phyloP scores from a whole-genome alignment of 805 yeast species.

The Sungouiozyma ichnusensis region DNA sequence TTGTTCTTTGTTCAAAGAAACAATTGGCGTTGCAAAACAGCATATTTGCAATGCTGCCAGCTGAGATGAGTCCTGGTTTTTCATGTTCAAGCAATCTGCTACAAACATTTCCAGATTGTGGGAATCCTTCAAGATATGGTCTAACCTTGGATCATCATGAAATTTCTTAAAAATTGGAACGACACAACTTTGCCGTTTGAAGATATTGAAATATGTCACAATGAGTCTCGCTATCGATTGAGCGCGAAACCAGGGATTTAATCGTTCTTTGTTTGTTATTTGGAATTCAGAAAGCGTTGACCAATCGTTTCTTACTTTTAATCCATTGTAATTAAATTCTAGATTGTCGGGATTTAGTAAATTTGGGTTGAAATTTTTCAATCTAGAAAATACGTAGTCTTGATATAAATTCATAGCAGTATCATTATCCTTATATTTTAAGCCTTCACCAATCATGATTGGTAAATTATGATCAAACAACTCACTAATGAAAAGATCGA shows the following conservation, averaged over 20 bases:
- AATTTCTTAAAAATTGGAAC: slow-evolving; percentile 16
- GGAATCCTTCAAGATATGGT: slow-evolving; percentile 10
- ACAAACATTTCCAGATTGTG: slow-evolving; percentile 12
- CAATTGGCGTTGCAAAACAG: slow-evolving; percentile 9
- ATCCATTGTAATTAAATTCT: neutral
- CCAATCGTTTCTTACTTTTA: slow-evolving; percentile 6
- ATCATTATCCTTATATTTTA: neutral
- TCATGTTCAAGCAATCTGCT: slow-evolving; percentile 8
- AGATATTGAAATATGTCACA: slow-evolving; percentile 8
- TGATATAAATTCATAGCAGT: neutral
- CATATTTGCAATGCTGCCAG: slow-evolving; percentile 15
- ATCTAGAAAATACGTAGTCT: slow-evolving; percentile 12
- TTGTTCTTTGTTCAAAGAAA: slow-evolving; percentile 1
- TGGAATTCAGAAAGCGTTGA: slow-evolving; percentile 12
- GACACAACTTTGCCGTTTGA: slow-evolving; percentile 1
- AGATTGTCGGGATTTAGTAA: neutral
- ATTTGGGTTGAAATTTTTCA: slow-evolving; percentile 8
- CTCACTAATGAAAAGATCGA: slow-evolving; percentile 36
- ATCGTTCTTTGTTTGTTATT: slow-evolving; percentile 5
- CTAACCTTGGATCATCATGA: slow-evolving; percentile 8
- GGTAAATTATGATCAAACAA: slow-evolving; percentile 26
- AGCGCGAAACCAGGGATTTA: slow-evolving; percentile 14
- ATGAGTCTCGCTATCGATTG: slow-evolving; percentile 12
- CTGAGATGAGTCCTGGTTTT: slow-evolving; percentile 3
- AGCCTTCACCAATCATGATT: slow-evolving; percentile 12